Conservation (phyloP, 768 basidiomycete species). For the Amanita phalloides region DNA sequence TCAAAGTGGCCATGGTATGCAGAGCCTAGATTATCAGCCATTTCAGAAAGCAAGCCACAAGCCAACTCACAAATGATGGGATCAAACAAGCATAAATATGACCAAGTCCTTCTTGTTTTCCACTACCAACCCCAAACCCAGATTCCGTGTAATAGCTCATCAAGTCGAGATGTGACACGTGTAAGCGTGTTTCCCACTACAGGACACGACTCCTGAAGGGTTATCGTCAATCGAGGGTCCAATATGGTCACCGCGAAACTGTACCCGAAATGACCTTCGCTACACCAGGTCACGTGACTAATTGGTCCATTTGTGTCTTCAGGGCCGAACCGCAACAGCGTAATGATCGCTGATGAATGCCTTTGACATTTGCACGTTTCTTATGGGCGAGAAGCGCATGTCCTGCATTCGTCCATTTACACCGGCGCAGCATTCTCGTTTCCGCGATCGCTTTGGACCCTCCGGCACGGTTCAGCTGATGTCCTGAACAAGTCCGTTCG, state of each 20-base stretch:
- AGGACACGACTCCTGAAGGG: background rate
- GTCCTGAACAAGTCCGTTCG: background rate
- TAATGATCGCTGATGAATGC: background rate
- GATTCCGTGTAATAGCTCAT: background rate
- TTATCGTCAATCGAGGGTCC: constrained; percentile 2
- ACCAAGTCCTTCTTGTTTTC: background rate
- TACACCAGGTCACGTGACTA: constrained; percentile 2
- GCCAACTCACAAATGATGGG: background rate
- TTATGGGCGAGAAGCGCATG: constrained; percentile 4
- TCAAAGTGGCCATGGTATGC: constrained; percentile 27
- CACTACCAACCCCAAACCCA: background rate
- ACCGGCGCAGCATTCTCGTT: background rate
- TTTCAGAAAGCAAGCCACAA: background rate
- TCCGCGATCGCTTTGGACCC: constrained; percentile 1
- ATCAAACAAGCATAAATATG: constrained; percentile 5
- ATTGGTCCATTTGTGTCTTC: background rate
- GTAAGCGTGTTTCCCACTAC: background rate
- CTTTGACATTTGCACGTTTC: background rate
- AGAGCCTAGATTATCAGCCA: background rate
- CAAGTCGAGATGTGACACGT: background rate
- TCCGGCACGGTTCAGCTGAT: background rate
- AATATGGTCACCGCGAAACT: background rate
- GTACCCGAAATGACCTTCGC: constrained; percentile 5
- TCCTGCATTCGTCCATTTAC: background rate
- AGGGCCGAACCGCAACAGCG: background rate